Conservation (phyloP, 345 rosid species). For the Carallia pectinifolia region DNA sequence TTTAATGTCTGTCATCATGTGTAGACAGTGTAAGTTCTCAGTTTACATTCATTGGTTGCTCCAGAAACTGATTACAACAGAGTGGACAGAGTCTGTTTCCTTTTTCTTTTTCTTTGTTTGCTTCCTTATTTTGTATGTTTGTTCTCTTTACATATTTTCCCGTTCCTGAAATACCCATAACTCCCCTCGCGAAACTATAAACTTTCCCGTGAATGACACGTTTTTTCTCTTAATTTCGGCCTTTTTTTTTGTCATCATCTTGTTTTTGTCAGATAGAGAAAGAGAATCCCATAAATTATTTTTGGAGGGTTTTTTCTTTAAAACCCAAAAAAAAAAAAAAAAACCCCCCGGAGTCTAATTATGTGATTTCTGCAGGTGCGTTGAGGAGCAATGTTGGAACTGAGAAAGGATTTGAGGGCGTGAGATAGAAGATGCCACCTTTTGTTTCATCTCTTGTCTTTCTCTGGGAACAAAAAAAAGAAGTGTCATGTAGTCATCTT, state of each 20-base stretch:
- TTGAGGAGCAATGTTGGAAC: slow-evolving; percentile 49
- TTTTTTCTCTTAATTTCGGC: not conserved
- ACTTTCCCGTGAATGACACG: not conserved
- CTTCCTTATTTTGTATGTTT: not conserved
- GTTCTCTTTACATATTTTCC: not conserved
- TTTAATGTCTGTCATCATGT: not conserved
- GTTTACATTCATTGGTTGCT: slow-evolving; percentile 4
- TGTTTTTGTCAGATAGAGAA: too few species aligned
- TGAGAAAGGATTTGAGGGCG: slow-evolving; percentile 42
- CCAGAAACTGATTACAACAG: slow-evolving; percentile 9
- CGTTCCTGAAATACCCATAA: not conserved
- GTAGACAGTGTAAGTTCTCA: not conserved
- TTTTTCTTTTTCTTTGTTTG: slow-evolving; percentile 7
- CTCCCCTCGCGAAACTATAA: not conserved
- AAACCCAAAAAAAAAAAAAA: not conserved
- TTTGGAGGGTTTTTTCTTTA: too few species aligned
- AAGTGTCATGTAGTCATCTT: too few species aligned
- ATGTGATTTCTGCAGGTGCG: slow-evolving; percentile 44
- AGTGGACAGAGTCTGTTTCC: not conserved
- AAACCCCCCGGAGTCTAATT: not conserved
- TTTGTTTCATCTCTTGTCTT: slow-evolving; percentile 19
- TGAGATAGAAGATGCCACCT: slow-evolving; percentile 34
- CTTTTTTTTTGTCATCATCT: not conserved
- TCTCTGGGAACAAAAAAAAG: not conserved
- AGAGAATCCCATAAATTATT: too few species aligned